A percentile compares a stretch with the other conserved stretches of the same genome.
phyloP scores from a whole-genome alignment of 306 rosid species.

The Casuarina cunninghamiana region DNA sequence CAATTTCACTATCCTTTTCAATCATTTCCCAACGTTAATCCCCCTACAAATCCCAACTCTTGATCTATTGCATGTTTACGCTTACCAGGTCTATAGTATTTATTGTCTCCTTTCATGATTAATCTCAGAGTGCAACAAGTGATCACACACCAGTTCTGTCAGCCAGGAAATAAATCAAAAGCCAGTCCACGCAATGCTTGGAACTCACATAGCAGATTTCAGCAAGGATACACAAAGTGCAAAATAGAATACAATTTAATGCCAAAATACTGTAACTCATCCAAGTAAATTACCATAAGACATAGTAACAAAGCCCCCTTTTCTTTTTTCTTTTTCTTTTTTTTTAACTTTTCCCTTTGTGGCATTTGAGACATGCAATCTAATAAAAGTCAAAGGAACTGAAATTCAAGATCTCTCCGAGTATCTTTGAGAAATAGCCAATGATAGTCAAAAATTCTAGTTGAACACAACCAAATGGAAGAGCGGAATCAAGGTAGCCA shows the following conservation, averaged over 20 bases:
- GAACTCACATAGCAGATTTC: no score
- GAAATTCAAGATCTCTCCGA: background rate
- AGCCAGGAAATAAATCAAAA: no score
- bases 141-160: no score
- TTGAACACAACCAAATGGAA: background rate
- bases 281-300: background rate
- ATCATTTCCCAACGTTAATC: background rate
- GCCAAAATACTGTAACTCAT: background rate
- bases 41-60: background rate
- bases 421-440: background rate
- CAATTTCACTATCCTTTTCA: background rate
- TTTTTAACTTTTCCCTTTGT: background rate
- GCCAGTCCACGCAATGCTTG: no score
- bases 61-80: background rate
- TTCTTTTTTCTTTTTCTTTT: background rate
- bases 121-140: no score
- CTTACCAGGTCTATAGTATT: background rate
- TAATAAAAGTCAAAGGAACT: background rate
- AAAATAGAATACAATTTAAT: background rate
- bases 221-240: background rate
- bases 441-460: background rate
- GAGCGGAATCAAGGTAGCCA: background rate
- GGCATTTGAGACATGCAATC: background rate
- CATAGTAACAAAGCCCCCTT: background rate
- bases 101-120: background rate